A percentile compares a stretch with the other conserved stretches of the same genome.
phyloP scores from a whole-genome alignment of 306 rosid genomes.

The Cicer pinnatifidum region DNA sequence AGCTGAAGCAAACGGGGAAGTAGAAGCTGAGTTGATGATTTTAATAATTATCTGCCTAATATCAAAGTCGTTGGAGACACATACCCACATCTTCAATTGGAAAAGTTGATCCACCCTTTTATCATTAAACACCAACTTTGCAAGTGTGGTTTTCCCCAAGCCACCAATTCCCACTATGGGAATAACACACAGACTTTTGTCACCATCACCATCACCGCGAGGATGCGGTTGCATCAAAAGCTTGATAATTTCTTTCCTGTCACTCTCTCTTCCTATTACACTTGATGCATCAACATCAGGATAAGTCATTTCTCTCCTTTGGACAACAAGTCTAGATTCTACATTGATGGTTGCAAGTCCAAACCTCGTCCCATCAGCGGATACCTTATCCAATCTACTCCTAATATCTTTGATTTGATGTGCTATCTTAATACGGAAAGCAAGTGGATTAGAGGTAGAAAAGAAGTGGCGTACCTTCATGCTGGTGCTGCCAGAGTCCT shows the following conservation, averaged over 20 bases:
- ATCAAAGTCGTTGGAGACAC: conserved; percentile 4
- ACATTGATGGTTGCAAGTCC: not conserved
- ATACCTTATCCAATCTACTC: conserved; percentile 4
- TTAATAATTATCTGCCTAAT: not conserved
- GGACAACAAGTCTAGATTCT: not conserved
- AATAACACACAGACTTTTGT: not conserved
- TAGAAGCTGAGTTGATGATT: not conserved
- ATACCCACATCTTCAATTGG: not conserved
- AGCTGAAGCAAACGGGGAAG: not conserved
- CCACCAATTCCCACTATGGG: conserved; percentile 41
- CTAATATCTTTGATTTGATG: not conserved
- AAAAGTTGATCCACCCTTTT: not conserved
- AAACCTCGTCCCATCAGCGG: not conserved
- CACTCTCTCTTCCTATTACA: not conserved
- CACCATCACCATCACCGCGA: not conserved
- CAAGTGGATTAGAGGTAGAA: not conserved
- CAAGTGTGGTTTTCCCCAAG: conserved; percentile 41
- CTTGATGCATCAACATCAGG: not conserved
- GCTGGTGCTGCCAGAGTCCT: not conserved
- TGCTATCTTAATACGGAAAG: not conserved
- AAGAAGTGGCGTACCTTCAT: conserved; percentile 5
- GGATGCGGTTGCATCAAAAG: conserved; percentile 1
- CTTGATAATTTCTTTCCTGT: not conserved
- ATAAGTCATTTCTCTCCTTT: not conserved
- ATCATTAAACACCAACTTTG: conserved; percentile 12